Conservation (phyloP, 768 basidiomycete species). For the Lanmaoa rubissima region DNA sequence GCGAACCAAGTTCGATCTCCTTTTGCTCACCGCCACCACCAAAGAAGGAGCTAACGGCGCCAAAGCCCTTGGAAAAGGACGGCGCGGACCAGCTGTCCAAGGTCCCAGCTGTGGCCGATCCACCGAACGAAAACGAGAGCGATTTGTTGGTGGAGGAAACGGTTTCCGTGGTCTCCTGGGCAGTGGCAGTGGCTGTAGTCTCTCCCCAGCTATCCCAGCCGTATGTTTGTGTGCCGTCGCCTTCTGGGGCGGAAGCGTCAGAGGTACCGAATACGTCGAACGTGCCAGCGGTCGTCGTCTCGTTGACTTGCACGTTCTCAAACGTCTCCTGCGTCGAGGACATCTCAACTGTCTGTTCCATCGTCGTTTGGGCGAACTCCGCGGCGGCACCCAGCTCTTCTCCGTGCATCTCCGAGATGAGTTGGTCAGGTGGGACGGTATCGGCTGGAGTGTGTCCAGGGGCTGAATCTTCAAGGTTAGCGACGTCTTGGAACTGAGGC, state of each 20-base stretch:
- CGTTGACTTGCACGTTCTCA: neutral
- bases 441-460: constrained; percentile 30
- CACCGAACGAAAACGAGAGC: constrained; percentile 2
- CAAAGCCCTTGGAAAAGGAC: neutral
- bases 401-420: constrained; percentile 3
- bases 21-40: neutral
- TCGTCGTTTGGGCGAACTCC: constrained; percentile 1
- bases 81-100: neutral
- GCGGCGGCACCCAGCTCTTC: neutral
- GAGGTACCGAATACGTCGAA: neutral
- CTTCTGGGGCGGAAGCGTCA: neutral
- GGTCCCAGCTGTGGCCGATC: too few species aligned
- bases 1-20: constrained; percentile 1
- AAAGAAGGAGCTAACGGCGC: constrained; percentile 1
- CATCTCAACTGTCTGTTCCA: constrained; percentile 10
- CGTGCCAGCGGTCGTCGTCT: neutral
- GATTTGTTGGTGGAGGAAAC: neutral
- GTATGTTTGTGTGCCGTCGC: neutral
- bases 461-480: neutral
- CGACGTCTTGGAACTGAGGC: neutral
- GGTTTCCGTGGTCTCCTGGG: neutral
- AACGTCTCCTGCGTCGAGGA: constrained; percentile 5
- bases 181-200: neutral
- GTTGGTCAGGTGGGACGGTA: constrained; percentile 23
- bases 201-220: neutral